Evolutionary conservation across 2,329 filamentous ascomycete genomes (phyloP).

Genomic region (Fusarium annulatum): DNA sequence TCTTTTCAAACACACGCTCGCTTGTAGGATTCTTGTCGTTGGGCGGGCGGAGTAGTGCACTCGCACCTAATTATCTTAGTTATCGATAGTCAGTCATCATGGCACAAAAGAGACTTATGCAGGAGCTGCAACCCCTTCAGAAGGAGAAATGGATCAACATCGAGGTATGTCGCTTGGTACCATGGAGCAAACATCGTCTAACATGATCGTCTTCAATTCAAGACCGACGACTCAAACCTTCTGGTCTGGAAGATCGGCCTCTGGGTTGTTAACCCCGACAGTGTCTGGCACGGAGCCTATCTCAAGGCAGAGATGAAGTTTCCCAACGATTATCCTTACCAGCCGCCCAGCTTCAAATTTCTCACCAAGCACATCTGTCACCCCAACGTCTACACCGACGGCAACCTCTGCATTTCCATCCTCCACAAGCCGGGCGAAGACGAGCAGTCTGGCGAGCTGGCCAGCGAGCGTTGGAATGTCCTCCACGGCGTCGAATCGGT

Average conservation of each 20-base stretch:
- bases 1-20: conserved; percentile 8
- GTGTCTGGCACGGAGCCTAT: conserved; percentile 91
- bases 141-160: conserved; percentile 97
- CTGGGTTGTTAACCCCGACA: conserved; percentile 93
- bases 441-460: conserved; percentile 88
- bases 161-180: conserved; percentile 67
- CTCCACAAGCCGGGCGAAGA: conserved; percentile 93
- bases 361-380: conserved; percentile 79
- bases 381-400: conserved; percentile 93
- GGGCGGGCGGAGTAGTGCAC: not conserved
- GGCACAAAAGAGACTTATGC: conserved; percentile 83
- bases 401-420: conserved; percentile 95
- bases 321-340: conserved; percentile 87
- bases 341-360: conserved; percentile 91
- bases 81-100: conserved; percentile 45
- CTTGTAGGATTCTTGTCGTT: conserved; percentile 5
- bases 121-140: conserved; percentile 82
- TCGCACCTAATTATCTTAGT: not conserved
- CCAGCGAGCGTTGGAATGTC: conserved; percentile 93
- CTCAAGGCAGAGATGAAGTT: conserved; percentile 92
- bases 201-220: conserved; percentile 50
- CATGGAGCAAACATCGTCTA: not conserved
- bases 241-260: conserved; percentile 89
- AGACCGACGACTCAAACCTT: conserved; percentile 85
- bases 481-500: conserved; percentile 95